Conservation (phyloP, 495 filamentous ascomycete species). For the Bacidia gigantensis region DNA sequence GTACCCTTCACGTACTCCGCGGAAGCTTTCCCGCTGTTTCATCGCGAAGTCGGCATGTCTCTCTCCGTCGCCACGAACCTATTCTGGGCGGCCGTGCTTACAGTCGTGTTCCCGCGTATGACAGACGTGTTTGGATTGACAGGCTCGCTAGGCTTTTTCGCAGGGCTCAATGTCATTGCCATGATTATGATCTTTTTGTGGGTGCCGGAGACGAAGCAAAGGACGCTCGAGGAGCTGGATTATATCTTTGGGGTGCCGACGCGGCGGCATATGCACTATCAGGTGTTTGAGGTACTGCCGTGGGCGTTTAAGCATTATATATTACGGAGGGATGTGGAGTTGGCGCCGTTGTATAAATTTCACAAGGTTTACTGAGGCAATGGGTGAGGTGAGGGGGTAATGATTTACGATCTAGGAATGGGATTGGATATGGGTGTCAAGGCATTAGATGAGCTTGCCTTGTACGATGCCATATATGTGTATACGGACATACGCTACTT, state of each 20-base stretch:
- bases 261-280: constrained; percentile 47
- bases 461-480: too few relatives aligned
- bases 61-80: constrained; percentile 61
- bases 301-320: constrained; percentile 60
- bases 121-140: constrained; percentile 40
- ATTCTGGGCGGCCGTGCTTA: constrained; percentile 60
- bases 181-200: constrained; percentile 59
- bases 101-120: constrained; percentile 57
- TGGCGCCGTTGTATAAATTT: constrained; percentile 54
- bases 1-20: constrained; percentile 65
- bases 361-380: constrained; percentile 21
- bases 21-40: constrained; percentile 67
- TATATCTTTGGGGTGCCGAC: constrained; percentile 69
- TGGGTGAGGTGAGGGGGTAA: neutral
- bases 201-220: constrained; percentile 68
- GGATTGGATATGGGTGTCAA: neutral
- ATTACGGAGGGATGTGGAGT: constrained; percentile 38
- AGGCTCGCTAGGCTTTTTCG: constrained; percentile 47
- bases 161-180: constrained; percentile 53
- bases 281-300: constrained; percentile 46
- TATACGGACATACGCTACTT: too few relatives aligned
- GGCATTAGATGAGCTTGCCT: neutral
- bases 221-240: constrained; percentile 71
- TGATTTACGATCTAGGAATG: constrained; percentile 20
- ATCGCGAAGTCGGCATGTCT: constrained; percentile 63